phyloP scores from a whole-genome alignment of 164 flowering plant species.

The Amborella trichopoda region DNA sequence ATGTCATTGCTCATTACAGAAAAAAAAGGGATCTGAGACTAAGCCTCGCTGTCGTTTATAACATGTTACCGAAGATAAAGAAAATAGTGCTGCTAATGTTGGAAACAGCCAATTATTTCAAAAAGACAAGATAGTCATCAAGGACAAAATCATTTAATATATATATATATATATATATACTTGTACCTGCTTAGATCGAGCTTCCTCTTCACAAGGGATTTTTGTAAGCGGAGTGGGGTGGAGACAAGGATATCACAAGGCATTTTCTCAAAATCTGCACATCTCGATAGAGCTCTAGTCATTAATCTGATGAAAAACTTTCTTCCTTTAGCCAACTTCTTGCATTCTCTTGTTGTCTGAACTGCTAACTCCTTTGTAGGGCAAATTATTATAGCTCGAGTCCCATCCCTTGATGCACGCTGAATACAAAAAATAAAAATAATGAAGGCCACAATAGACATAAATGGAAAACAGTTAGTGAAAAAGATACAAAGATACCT shows the following conservation, averaged over 20 bases:
- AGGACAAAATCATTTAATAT: no score
- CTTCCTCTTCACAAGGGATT: conserved; percentile 49
- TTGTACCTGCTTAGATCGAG: conserved; percentile 85
- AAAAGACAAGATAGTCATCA: no score
- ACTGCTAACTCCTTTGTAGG: conserved; percentile 88
- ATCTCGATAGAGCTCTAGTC: conserved; percentile 57
- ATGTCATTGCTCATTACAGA: no score
- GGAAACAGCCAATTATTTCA: no score
- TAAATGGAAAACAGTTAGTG: neutral
- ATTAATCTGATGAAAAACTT: conserved; percentile 56
- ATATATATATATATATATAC: no score
- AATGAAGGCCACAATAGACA: neutral
- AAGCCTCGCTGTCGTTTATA: no score
- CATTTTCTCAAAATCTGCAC: conserved; percentile 53
- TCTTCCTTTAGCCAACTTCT: conserved; percentile 67
- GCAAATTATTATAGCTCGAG: conserved; percentile 78
- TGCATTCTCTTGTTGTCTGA: conserved; percentile 88
- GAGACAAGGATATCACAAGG: conserved; percentile 77
- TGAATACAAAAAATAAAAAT: conserved; percentile 14
- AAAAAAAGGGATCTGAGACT: no score
- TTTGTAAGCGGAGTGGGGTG: conserved; percentile 64
- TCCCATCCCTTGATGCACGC: conserved; percentile 53
- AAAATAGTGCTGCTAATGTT: no score
- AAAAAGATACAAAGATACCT: conserved; percentile 29
- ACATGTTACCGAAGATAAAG: no score